Conservation (phyloP, 768 basidiomycete species). For the Pulveroboletus frians region DNA sequence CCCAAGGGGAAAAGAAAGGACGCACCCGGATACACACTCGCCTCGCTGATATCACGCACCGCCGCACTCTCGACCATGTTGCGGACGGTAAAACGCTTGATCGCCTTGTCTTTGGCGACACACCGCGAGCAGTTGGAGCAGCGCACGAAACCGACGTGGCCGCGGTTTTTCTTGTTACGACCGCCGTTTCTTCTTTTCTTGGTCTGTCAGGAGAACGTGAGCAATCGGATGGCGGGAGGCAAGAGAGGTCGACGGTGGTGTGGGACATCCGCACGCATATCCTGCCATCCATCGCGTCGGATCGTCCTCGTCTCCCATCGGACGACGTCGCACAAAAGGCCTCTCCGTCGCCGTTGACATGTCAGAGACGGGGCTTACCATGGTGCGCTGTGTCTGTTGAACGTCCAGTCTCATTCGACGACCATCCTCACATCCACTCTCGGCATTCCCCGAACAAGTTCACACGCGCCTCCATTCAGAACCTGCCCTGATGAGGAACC, state of each 20-base stretch:
- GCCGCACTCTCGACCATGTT: slow-evolving; percentile 99
- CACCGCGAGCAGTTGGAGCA: slow-evolving; percentile 99
- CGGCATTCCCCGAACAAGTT: slow-evolving; percentile 20
- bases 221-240: background rate
- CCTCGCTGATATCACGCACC: slow-evolving; percentile 94
- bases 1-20: too few species aligned
- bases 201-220: slow-evolving; percentile 49
- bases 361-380: slow-evolving; percentile 24
- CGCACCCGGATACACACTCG: slow-evolving; percentile 83
- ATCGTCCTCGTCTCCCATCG: background rate
- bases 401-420: slow-evolving; percentile 13
- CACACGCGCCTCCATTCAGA: slow-evolving; percentile 13
- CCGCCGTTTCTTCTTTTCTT: slow-evolving; percentile 99
- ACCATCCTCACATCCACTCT: background rate
- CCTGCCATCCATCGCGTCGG: slow-evolving; percentile 5
- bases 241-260: background rate
- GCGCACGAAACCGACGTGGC: slow-evolving; percentile 89
- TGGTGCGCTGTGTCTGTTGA: slow-evolving; percentile 24
- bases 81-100: slow-evolving; percentile 98
- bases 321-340: background rate
- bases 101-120: slow-evolving; percentile 98
- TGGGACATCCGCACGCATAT: background rate
- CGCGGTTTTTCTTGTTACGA: slow-evolving; percentile 99
- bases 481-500: slow-evolving; percentile 26
- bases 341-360: background rate